phyloP scores from a whole-genome alignment of 352 stramenopile species.

The Achlya hypogyna region DNA sequence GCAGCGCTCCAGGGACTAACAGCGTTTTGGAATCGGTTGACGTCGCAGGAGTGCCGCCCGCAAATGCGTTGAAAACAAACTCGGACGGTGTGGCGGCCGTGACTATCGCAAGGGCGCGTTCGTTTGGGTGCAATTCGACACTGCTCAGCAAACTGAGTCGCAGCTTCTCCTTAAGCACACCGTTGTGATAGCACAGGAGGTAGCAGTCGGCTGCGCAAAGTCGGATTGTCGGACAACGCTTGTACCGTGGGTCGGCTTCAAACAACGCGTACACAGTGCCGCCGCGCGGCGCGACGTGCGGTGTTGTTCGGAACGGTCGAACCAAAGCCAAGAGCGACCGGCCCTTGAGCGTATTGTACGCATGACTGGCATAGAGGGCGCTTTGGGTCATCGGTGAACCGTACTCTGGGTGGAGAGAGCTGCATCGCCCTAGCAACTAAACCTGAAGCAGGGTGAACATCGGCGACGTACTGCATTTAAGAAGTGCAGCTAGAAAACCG shows the following conservation, averaged over 20 bases:
- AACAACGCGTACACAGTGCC: neutral
- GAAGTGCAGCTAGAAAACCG: neutral
- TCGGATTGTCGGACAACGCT: neutral
- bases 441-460: no score
- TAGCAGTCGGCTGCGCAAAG: neutral
- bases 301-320: neutral
- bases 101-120: neutral
- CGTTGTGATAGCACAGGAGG: neutral
- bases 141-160: neutral
- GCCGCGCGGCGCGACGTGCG: neutral
- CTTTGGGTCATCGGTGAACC: no score
- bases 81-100: neutral
- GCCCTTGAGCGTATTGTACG: neutral
- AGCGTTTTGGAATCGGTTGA: no score
- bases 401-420: no score
- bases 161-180: neutral
- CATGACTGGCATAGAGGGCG: neutral
- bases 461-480: neutral
- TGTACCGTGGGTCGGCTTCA: neutral
- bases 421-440: no score
- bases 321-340: neutral
- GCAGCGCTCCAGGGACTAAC: no score
- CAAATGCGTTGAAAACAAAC: neutral
- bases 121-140: neutral
- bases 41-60: no score